Evolutionary conservation across 345 rosid species (phyloP).

Genomic region (Gossypium mustelinum): DNA sequence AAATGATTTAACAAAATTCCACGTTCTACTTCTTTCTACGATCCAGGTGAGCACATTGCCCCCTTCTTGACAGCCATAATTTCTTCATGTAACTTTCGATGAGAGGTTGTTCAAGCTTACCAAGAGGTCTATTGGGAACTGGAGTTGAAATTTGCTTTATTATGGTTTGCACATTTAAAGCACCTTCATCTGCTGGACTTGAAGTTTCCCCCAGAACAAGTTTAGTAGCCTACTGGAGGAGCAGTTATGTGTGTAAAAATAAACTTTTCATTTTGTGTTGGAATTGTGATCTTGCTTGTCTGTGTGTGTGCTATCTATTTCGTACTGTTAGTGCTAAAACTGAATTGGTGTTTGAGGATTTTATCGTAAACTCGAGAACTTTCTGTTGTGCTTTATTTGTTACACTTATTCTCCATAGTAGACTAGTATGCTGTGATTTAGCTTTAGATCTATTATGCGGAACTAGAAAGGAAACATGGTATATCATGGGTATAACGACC

Average conservation of each 20-base stretch:
- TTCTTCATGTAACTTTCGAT: neutral
- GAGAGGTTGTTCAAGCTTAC: neutral
- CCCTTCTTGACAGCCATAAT: neutral
- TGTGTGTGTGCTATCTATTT: neutral
- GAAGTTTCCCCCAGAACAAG: neutral
- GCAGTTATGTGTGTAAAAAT: neutral
- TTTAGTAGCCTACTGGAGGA: neutral
- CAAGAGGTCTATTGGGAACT: neutral
- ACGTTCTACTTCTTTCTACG: neutral
- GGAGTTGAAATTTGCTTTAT: neutral
- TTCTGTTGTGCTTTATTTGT: neutral
- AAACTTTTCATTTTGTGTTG: neutral
- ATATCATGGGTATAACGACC: too few species aligned
- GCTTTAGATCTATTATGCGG: too few species aligned
- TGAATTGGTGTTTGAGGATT: neutral
- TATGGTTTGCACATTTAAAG: neutral
- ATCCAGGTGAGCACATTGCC: neutral
- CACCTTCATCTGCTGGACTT: neutral
- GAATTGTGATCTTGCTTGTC: neutral
- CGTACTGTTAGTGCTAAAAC: neutral
- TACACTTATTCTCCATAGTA: neutral
- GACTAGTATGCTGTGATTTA: too few species aligned
- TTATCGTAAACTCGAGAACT: neutral
- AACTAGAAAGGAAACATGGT: too few species aligned
- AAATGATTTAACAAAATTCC: neutral